These are phyloP conservation scores for Eucalyptus marginata DNA, from an alignment of 345 rosid genomes.

Conservation along the genomic window DNA sequence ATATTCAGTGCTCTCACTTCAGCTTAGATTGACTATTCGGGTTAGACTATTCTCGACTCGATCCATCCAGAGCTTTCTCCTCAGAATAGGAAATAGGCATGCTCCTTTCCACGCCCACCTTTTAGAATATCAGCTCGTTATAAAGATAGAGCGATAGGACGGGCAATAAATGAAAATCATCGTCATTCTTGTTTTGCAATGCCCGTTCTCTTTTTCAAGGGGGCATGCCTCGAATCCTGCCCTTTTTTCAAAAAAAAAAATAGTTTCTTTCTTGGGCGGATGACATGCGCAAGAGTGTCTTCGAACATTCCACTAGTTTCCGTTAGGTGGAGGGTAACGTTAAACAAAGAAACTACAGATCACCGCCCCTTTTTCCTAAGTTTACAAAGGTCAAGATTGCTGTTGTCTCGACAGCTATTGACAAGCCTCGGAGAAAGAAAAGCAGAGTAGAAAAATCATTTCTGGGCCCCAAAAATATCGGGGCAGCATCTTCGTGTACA, in stretches of 20 bases:
- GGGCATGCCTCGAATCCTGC: neutral
- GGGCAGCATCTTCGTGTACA: neutral
- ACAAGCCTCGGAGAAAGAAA: neutral
- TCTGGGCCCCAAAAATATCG: neutral
- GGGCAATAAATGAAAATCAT: too few species aligned
- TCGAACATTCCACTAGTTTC: neutral
- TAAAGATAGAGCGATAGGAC: too few species aligned
- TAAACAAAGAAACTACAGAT: neutral
- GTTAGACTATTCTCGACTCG: rapidly evolving
- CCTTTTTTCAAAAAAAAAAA: rapidly evolving
- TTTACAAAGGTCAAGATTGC: neutral
- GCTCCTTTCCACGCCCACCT: rapidly evolving
- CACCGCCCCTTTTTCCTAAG: neutral
- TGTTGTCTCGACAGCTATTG: neutral
- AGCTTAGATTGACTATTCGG: rapidly evolving
- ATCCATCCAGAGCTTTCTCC: rapidly evolving
- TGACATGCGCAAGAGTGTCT: neutral
- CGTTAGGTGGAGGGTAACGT: neutral
- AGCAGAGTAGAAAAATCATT: neutral
- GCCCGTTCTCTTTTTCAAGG: neutral
- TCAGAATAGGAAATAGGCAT: too few species aligned
- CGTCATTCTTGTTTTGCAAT: too few species aligned
- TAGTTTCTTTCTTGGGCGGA: neutral
- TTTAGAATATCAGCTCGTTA: too few species aligned
- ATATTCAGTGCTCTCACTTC: rapidly evolving